Percentiles rank a stretch among this genome's conserved stretches.
These are phyloP conservation scores for Pichia cabralensis DNA, from an alignment of 805 yeast species.

Conservation along the genomic window DNA sequence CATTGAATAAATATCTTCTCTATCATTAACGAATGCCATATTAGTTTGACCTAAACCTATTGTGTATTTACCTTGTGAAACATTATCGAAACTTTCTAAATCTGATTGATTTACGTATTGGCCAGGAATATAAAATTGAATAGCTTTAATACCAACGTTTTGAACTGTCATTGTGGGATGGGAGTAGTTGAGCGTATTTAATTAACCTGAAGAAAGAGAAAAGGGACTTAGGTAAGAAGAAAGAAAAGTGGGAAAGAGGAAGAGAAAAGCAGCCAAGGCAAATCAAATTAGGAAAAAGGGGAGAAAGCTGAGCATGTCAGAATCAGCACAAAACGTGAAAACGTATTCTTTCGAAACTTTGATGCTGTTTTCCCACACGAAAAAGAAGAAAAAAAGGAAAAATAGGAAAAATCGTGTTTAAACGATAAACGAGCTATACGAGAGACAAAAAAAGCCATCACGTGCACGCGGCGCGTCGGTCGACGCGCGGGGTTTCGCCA, in stretches of 20 bases:
- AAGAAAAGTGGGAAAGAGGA: background rate
- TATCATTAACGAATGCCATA: constrained; percentile 94
- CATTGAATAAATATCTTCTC: constrained; percentile 95
- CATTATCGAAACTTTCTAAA: constrained; percentile 74
- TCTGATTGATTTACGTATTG: constrained; percentile 82
- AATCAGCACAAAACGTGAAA: no score
- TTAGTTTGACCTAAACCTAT: constrained; percentile 98
- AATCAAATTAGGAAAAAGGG: no score
- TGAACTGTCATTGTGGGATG: constrained; percentile 31
- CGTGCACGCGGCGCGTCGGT: no score
- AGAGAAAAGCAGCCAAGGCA: background rate
- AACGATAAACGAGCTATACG: no score
- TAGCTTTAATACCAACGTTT: constrained; percentile 94
- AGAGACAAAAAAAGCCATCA: no score
- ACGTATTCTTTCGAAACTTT: no score
- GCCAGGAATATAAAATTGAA: constrained; percentile 84
- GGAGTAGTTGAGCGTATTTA: no score
- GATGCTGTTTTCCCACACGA: background rate
- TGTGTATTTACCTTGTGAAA: constrained; percentile 92
- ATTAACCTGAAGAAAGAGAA: constrained; percentile 8
- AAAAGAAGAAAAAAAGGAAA: background rate
- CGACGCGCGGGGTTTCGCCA: no score
- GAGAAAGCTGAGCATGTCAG: no score
- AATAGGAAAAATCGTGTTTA: background rate
- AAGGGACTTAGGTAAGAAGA: background rate